Conservation (phyloP, 2,329 filamentous ascomycete species). For the Pseudogymnoascus sp. region DNA sequence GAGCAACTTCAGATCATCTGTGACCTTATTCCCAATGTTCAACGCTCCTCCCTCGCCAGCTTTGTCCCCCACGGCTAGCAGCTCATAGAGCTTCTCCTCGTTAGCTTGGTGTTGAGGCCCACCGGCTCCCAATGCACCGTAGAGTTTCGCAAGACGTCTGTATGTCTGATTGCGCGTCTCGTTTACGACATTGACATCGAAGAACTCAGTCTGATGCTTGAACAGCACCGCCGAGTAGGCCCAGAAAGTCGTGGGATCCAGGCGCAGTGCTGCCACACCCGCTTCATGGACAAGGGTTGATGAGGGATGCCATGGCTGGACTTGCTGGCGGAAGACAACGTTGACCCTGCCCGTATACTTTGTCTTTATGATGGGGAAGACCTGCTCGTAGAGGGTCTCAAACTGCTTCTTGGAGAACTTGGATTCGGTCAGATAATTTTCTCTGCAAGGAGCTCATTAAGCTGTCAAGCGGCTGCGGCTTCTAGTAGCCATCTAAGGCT, state of each 20-base stretch:
- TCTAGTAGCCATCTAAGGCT: not conserved
- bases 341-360: constrained; percentile 56
- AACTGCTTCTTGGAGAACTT: constrained; percentile 60
- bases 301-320: constrained; percentile 92
- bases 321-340: constrained; percentile 81
- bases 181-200: constrained; percentile 75
- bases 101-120: constrained; percentile 39
- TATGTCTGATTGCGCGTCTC: constrained; percentile 84
- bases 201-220: constrained; percentile 64
- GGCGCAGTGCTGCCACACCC: constrained; percentile 66
- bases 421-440: constrained; percentile 31
- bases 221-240: constrained; percentile 63
- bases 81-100: constrained; percentile 58
- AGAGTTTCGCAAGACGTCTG: constrained; percentile 67
- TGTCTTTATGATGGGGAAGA: constrained; percentile 56
- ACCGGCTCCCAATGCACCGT: constrained; percentile 44
- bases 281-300: constrained; percentile 78
- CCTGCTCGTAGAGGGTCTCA: constrained; percentile 60
- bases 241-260: constrained; percentile 68
- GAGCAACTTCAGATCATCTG: constrained; percentile 74
- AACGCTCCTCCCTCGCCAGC: constrained; percentile 57
- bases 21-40: constrained; percentile 76
- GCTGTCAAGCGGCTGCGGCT: too few relatives aligned
- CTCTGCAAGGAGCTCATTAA: not conserved
- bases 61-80: constrained; percentile 63